Conservation (phyloP, 2,329 filamentous ascomycete species). For the Phoma sp. region DNA sequence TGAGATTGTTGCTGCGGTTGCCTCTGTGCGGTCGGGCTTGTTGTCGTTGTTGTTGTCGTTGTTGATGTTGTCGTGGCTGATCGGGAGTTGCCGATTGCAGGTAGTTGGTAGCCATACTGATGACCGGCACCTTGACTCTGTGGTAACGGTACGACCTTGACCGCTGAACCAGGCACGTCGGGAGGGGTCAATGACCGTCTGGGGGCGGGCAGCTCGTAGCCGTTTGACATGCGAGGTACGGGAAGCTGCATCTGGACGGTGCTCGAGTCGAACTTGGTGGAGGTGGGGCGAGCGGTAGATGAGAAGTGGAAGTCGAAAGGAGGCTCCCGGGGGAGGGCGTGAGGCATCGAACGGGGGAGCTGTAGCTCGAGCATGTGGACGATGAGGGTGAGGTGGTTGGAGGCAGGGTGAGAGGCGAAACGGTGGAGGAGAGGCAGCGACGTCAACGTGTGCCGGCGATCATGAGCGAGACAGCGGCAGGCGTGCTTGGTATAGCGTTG, state of each 20-base stretch:
- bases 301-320: constrained; percentile 43
- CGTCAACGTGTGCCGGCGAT: constrained; percentile 20
- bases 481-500: constrained; percentile 15
- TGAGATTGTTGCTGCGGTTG: constrained; percentile 26
- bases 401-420: constrained; percentile 8
- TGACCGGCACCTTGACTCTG: constrained; percentile 34
- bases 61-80: constrained; percentile 20
- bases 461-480: constrained; percentile 6
- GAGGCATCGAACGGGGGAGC: constrained; percentile 50
- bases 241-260: constrained; percentile 44
- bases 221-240: constrained; percentile 31
- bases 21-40: constrained; percentile 12
- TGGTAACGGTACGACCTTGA: constrained; percentile 41
- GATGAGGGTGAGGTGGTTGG: constrained; percentile 22
- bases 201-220: constrained; percentile 31
- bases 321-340: constrained; percentile 46
- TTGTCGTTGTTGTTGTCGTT: constrained; percentile 22
- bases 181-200: constrained; percentile 44
- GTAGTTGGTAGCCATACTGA: constrained; percentile 44
- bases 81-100: constrained; percentile 45
- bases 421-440: constrained; percentile 17
- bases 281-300: constrained; percentile 22
- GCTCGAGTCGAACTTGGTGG: constrained; percentile 36
- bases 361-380: constrained; percentile 51
- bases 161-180: constrained; percentile 39